Conservation (phyloP, 352 stramenopile species). For the Pseudoperonospora humuli region DNA sequence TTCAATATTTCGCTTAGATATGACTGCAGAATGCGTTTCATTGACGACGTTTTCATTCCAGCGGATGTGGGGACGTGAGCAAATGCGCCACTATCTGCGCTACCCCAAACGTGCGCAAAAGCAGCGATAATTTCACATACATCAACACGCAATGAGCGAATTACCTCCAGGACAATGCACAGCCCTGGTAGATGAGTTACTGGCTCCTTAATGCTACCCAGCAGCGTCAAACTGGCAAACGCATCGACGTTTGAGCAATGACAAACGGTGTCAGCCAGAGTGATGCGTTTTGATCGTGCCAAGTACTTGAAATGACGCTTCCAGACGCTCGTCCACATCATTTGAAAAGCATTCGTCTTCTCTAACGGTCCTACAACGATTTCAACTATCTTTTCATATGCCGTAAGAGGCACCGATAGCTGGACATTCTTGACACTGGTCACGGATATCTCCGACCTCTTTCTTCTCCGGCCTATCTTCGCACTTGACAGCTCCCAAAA, state of each 20-base stretch:
- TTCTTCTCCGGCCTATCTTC: slow-evolving; percentile 7
- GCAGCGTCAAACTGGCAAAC: slow-evolving; percentile 14
- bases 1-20: slow-evolving; percentile 23
- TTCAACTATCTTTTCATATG: slow-evolving; percentile 15
- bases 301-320: slow-evolving; percentile 20
- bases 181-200: slow-evolving; percentile 20
- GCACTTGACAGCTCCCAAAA: slow-evolving; percentile 15
- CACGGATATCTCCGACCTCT: slow-evolving; percentile 9
- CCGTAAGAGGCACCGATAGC: slow-evolving; percentile 5
- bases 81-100: neutral
- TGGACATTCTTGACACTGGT: neutral
- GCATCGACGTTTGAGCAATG: slow-evolving; percentile 32
- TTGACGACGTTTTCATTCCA: neutral
- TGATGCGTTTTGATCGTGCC: slow-evolving; percentile 3
- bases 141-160: slow-evolving; percentile 10
- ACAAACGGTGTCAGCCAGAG: slow-evolving; percentile 16
- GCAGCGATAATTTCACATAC: slow-evolving; percentile 8
- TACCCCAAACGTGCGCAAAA: slow-evolving; percentile 17
- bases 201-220: neutral
- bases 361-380: neutral
- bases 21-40: slow-evolving; percentile 15
- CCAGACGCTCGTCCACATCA: slow-evolving; percentile 32
- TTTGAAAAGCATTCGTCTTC: neutral
- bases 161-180: slow-evolving; percentile 14
- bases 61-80: neutral